A percentile compares a stretch with the other conserved stretches of the same genome.
Conservation (phyloP, 2,329 filamentous ascomycete genomes). For the Colletotrichum lentis region DNA sequence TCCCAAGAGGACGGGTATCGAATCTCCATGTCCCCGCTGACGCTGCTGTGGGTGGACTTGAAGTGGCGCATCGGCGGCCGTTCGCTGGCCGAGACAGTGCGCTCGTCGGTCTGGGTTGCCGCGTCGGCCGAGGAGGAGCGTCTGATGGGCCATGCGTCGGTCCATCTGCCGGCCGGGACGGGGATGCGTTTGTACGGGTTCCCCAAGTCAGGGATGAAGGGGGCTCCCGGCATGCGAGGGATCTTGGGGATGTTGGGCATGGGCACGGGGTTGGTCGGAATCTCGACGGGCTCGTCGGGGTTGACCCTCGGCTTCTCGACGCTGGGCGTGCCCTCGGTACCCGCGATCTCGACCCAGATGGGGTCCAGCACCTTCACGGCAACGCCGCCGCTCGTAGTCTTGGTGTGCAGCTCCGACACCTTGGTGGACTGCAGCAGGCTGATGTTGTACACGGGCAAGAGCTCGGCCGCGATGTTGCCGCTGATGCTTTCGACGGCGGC, state of each 20-base stretch:
- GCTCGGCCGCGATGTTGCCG: conserved; percentile 50
- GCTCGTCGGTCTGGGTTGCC: background rate
- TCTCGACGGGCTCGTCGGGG: conserved; percentile 37
- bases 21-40: conserved; percentile 55
- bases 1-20: conserved; percentile 60
- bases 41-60: conserved; percentile 52
- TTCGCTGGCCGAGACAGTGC: conserved; percentile 6
- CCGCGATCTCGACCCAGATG: conserved; percentile 49
- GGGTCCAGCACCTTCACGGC: conserved; percentile 54
- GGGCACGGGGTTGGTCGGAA: conserved; percentile 33
- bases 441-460: conserved; percentile 55
- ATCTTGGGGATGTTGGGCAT: conserved; percentile 27
- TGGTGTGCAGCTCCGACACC: conserved; percentile 50
- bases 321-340: conserved; percentile 27
- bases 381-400: conserved; percentile 55
- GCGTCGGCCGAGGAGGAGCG: background rate
- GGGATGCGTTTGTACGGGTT: conserved; percentile 40
- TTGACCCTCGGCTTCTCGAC: conserved; percentile 27
- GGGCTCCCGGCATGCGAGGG: conserved; percentile 21
- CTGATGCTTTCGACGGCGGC: conserved; percentile 52
- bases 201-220: conserved; percentile 25
- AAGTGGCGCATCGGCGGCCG: conserved; percentile 48
- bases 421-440: conserved; percentile 34
- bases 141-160: conserved; percentile 8
- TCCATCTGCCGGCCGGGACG: conserved; percentile 11